Evolutionary conservation across 306 rosid genomes (phyloP), one percentile per base, ranked within the genome.

Genomic region (Vigna trinervia): DNA sequence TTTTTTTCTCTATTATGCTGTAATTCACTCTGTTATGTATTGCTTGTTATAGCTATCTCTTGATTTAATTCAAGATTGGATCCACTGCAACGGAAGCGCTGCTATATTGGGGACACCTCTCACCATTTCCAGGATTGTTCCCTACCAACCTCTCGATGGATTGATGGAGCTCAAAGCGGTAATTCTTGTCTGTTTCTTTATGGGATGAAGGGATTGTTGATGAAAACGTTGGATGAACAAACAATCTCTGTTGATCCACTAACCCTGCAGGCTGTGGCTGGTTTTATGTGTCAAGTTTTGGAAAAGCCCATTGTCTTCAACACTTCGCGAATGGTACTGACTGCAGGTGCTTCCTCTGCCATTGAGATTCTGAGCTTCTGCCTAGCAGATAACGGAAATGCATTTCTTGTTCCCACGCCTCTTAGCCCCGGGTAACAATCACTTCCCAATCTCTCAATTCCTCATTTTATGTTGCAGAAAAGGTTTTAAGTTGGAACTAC

Each of bases 371-470:
- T 95, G 76, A 84, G 91, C 90, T 95, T 92, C 83, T 95, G 99
- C 86, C 79, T 95, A 30, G 97, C 97, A 13, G 99, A 95, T 82
- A 20, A 84, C 46, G 97, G 97, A 86, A 88, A 90, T 65, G 92
- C 94, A 47, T 92, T 95, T 88, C 97, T 95, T 71, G 97, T 90
- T 77, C 98, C 98, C 15, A 88, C 98, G 3, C 98, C 98, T 54
- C 88, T 87, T 77, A 80, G 89, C 83, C 97, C 96, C 6, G 79
- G 96, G 98, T 95, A 90, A 83, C 51, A 50, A 36, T 75, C 78
- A 56, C 22, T 75, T 80, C 73, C 56, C 66, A 68, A 34, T 38
- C 79, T 69, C 23, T 38, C 19, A 74, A 74, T 3, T 83, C 74
- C 34, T 51, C 73, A 47, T 28, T 66, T 61, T 62, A 62, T 23